These are phyloP conservation scores for Aspergillus amoenus DNA, from an alignment of 2,329 filamentous ascomycete species.

Conservation along the genomic window DNA sequence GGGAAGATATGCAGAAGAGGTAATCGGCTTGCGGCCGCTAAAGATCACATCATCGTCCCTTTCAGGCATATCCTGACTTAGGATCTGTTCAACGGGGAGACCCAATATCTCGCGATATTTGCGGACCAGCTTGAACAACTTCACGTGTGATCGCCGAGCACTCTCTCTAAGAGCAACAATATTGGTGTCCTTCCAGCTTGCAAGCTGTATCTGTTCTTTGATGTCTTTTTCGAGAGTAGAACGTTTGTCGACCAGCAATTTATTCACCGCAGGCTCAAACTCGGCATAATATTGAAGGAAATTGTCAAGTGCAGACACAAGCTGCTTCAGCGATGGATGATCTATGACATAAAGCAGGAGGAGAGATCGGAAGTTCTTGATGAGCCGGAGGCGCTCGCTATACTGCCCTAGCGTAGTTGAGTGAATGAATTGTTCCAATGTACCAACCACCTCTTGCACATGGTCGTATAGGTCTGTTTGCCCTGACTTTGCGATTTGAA, in stretches of 20 bases:
- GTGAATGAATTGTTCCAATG: constrained; percentile 75
- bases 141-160: constrained; percentile 83
- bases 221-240: constrained; percentile 82
- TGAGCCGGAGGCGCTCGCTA: constrained; percentile 66
- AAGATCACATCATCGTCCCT: constrained; percentile 31
- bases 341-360: constrained; percentile 62
- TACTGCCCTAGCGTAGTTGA: constrained; percentile 82
- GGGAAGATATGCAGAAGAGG: constrained; percentile 25
- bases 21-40: constrained; percentile 9
- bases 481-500: constrained; percentile 61
- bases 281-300: constrained; percentile 74
- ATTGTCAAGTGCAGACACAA: constrained; percentile 68
- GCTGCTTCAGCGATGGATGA: constrained; percentile 56
- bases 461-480: constrained; percentile 64
- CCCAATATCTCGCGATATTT: constrained; percentile 82
- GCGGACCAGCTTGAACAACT: constrained; percentile 84
- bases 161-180: constrained; percentile 86
- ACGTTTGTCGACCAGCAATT: constrained; percentile 67
- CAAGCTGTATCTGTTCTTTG: constrained; percentile 87
- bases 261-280: constrained; percentile 65
- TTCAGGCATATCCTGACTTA: constrained; percentile 34
- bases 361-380: constrained; percentile 63
- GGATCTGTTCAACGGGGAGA: constrained; percentile 68
- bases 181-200: constrained; percentile 98
- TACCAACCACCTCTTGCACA: constrained; percentile 67